These are phyloP conservation scores for Vitis hybrid DNA, from an alignment of 177 flowering plant species.

Conservation along the genomic window DNA sequence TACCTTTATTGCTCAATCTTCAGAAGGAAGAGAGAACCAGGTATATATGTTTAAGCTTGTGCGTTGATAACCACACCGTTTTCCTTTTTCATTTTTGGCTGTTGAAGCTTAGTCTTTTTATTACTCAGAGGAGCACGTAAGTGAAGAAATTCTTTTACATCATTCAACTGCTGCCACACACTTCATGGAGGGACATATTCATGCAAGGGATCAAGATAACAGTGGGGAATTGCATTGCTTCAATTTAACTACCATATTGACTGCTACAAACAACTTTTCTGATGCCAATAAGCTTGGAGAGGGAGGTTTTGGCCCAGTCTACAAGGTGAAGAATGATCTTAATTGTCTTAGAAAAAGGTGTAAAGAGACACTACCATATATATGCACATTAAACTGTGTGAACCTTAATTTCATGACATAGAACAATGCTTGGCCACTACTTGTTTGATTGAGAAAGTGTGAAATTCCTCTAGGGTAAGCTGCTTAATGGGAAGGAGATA, in stretches of 20 bases:
- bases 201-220: slow-evolving; percentile 1
- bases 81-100: not conserved
- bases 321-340: slow-evolving; percentile 25
- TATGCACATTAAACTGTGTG: not conserved
- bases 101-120: not conserved
- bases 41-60: slow-evolving; percentile 1
- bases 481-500: slow-evolving; percentile 24
- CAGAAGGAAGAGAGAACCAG: slow-evolving; percentile 4
- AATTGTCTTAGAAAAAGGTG: not conserved
- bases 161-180: not conserved
- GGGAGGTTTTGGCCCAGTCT: slow-evolving; percentile 46
- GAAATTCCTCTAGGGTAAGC: slow-evolving; percentile 1
- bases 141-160: not conserved
- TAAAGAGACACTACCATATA: not conserved
- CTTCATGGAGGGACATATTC: slow-evolving; percentile 4
- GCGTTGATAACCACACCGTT: not conserved
- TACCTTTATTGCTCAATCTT: not conserved
- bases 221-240: slow-evolving; percentile 17
- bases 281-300: slow-evolving; percentile 33
- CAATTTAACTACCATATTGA: slow-evolving; percentile 13
- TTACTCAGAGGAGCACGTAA: slow-evolving; percentile 5
- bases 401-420: not conserved
- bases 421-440: not conserved
- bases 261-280: slow-evolving; percentile 33
- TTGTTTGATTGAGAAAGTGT: not conserved